Base-by-base conservation (phyloP, 108 stramenopile genomes). In the Cyclostephanos tholiformis region DNA sequence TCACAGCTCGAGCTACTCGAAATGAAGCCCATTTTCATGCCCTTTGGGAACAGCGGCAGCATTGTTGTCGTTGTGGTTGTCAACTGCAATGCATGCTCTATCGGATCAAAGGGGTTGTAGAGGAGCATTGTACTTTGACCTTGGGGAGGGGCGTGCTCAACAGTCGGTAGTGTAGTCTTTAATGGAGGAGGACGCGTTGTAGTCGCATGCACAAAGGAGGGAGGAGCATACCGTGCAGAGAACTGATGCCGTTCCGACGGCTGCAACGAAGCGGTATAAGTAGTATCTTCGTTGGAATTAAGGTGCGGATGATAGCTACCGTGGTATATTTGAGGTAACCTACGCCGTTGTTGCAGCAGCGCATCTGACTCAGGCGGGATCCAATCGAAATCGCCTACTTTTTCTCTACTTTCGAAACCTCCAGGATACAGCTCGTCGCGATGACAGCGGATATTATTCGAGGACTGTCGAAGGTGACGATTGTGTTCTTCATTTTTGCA, bases 101-200 rank as follows among this genome's bases (percentile, higher is more conserved):
- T 67, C 5, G 66, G 22, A 67, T 67, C 66, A 22, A 20, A 67
- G 49, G 66, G 66, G 51, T 67, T 53, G 66, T 67, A 67, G 14
- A 67, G 8, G 32, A 67, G 30, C 35, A 30, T 51, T 13, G 66
- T 20, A 22, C 51, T 51, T 5, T 53, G 51, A 67, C 53, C 66
- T 53, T 67, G 51, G 20, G 66, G 66, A 2, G 3, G 14, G 16
- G 16, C 13, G 2, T 46, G 44, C 14, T 46, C 16, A 2, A 14
- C 44, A 3, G 44, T 4, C 44, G 44, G 13, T 26, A 55, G 2
- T 16, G 53, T 26, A 10, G 23, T 55, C 53, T 1, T 5, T 5
- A 26, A 4, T 10, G 25, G 53, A 55, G 23, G 9, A 55, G 7
- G 9, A 13, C 22, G 53, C 23, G 14, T 22, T 55, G 23, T 1